Conservation (phyloP, 441 rosid genomes). For the Eruca vesicaria region DNA sequence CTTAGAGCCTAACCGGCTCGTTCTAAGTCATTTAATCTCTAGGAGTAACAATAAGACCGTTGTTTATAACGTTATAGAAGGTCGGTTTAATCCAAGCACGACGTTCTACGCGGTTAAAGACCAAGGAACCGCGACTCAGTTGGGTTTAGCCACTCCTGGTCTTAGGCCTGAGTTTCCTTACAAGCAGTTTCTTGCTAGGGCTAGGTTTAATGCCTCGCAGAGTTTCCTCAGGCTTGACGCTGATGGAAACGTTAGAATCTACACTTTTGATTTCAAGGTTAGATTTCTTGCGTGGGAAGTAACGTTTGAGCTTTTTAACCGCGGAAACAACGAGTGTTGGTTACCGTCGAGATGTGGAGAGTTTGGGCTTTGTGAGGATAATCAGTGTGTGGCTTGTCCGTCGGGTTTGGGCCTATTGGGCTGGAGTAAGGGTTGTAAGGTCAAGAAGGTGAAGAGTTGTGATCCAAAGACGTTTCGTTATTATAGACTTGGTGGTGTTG, state of each 20-base stretch:
- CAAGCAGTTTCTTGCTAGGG: constrained; percentile 31
- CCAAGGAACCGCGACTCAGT: constrained; percentile 13
- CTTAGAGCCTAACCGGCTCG: constrained; percentile 41
- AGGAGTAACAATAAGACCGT: constrained; percentile 34
- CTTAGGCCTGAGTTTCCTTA: constrained; percentile 33
- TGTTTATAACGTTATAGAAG: constrained; percentile 35
- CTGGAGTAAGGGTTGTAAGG: constrained; percentile 43
- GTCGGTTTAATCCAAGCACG: constrained; percentile 10
- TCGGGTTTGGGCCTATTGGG: constrained; percentile 39
- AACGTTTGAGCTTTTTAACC: constrained; percentile 43
- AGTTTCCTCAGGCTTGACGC: constrained; percentile 47
- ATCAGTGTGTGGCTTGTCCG: constrained; percentile 59
- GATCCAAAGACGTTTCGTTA: constrained; percentile 31
- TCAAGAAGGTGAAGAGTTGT: constrained; percentile 36
- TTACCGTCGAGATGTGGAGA: constrained; percentile 47
- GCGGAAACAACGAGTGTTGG: constrained; percentile 41
- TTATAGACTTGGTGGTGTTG: constrained; percentile 53
- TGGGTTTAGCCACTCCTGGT: constrained; percentile 17
- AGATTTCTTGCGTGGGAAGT: constrained; percentile 41
- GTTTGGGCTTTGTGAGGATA: constrained; percentile 52
- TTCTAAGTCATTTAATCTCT: constrained; percentile 38
- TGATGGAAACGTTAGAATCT: constrained; percentile 49
- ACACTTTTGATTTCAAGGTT: constrained; percentile 43
- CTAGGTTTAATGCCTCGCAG: constrained; percentile 46
- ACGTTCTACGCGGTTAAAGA: constrained; percentile 20